Percentiles rank a stretch among this genome's conserved stretches.
These are phyloP conservation scores for Trichosporon asahii DNA, from an alignment of 1,284 basidiomycete genomes.

Conservation along the genomic window DNA sequence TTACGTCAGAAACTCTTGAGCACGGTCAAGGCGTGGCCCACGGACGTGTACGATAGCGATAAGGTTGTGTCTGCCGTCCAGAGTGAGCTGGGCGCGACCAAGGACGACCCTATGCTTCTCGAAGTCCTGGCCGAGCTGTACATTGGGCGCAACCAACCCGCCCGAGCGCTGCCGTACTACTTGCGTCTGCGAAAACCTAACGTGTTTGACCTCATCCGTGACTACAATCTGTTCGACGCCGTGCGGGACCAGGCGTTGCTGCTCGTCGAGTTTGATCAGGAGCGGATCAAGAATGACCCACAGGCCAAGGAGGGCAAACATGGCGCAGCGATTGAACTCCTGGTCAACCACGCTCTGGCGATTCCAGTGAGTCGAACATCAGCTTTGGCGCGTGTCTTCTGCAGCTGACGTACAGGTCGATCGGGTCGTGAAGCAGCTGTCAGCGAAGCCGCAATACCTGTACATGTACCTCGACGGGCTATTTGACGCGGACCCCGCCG, in stretches of 20 bases:
- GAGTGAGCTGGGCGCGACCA: constrained; percentile 68
- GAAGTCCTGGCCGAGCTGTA: constrained; percentile 92
- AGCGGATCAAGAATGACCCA: constrained; percentile 60
- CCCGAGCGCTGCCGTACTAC: constrained; percentile 87
- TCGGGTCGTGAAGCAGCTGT: constrained; percentile 83
- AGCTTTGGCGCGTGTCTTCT: no score
- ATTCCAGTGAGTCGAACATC: no score
- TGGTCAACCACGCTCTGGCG: constrained; percentile 85
- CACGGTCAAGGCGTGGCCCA: constrained; percentile 85
- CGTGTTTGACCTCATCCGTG: constrained; percentile 91
- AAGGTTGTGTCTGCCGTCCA: constrained; percentile 85
- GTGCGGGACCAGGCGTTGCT: constrained; percentile 89
- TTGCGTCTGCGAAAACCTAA: constrained; percentile 78
- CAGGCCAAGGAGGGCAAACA: constrained; percentile 42
- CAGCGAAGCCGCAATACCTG: constrained; percentile 71
- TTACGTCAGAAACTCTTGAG: constrained; percentile 63
- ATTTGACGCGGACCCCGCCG: constrained; percentile 78
- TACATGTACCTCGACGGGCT: constrained; percentile 92
- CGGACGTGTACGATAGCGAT: constrained; percentile 79
- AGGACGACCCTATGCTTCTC: constrained; percentile 68
- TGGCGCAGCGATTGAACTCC: constrained; percentile 71
- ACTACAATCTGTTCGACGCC: constrained; percentile 90
- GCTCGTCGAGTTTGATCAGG: constrained; percentile 91
- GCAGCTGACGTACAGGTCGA: constrained; percentile 60
- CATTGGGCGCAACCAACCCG: constrained; percentile 81